Percentiles rank a stretch among this genome's conserved stretches.
Evolutionary conservation across 306 rosid species (phyloP).

Genomic region (Trifolium fragiferum): DNA sequence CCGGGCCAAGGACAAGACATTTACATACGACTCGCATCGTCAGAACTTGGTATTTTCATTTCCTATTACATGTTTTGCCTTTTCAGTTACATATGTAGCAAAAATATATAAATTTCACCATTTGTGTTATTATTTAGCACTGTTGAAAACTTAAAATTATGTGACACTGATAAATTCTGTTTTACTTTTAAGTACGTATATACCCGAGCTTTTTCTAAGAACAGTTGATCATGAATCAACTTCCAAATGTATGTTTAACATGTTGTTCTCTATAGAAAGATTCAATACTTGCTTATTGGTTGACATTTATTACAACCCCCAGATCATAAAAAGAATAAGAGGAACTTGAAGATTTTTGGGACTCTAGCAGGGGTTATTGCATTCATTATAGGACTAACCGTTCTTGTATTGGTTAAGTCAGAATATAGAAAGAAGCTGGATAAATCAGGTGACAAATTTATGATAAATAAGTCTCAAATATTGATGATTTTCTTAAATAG

Average conservation of each 20-base stretch:
- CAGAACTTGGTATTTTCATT: not conserved
- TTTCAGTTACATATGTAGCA: not conserved
- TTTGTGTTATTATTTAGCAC: not conserved
- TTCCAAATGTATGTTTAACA: too few relatives aligned
- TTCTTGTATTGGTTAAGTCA: not conserved
- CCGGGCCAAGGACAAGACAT: not conserved
- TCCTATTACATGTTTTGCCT: conserved; percentile 16
- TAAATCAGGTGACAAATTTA: not conserved
- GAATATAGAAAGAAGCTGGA: not conserved
- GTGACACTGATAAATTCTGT: too few relatives aligned
- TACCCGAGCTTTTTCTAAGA: too few relatives aligned
- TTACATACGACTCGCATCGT: not conserved
- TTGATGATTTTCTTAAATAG: not conserved
- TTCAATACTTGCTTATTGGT: not conserved
- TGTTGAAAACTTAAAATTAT: too few relatives aligned
- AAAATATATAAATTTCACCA: not conserved
- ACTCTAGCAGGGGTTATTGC: conserved; percentile 2
- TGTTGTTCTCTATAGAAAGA: not conserved
- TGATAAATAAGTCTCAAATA: not conserved
- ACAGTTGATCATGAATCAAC: not conserved
- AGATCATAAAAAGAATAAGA: not conserved
- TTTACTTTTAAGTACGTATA: too few relatives aligned
- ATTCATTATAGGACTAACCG: not conserved
- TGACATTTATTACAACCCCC: not conserved
- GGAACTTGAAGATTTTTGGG: conserved; percentile 18